Evolutionary conservation across 805 yeast genomes (phyloP).

Genomic region (Priceomyces castillae): DNA sequence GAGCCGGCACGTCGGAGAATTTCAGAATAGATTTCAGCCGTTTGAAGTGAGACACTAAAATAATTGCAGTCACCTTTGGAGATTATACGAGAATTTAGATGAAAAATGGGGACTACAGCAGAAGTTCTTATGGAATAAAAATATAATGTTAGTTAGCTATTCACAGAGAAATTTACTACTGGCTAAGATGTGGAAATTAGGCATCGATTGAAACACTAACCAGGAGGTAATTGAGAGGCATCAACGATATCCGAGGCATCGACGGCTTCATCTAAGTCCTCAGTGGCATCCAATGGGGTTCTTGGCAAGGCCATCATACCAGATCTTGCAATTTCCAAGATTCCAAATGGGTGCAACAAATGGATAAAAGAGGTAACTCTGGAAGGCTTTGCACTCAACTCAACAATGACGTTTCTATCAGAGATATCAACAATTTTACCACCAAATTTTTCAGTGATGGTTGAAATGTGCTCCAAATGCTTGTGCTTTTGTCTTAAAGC

Average conservation of each 20-base stretch:
- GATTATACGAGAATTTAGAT: no score
- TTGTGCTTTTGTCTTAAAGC: constrained; percentile 91
- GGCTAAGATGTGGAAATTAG: no score
- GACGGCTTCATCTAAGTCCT: constrained; percentile 45
- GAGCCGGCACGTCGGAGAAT: no score
- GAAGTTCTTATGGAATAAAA: no score
- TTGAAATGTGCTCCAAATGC: constrained; percentile 81
- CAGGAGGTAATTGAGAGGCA: constrained; percentile 90
- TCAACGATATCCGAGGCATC: constrained; percentile 76
- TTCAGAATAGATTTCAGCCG: no score
- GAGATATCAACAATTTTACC: constrained; percentile 91
- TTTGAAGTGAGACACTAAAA: no score
- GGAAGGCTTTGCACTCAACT: constrained; percentile 89
- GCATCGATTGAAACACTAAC: no score
- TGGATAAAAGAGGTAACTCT: constrained; percentile 84
- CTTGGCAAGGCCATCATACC: constrained; percentile 99
- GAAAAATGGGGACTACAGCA: no score
- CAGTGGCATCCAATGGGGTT: constrained; percentile 70
- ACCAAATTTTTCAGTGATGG: constrained; percentile 81
- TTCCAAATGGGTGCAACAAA: constrained; percentile 92
- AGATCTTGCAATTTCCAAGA: constrained; percentile 92
- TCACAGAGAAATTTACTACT: no score
- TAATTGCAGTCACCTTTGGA: no score
- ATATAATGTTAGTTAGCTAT: no score
- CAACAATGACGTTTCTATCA: constrained; percentile 91